Conservation (phyloP, 202 grass and related monocot genomes). For the Setaria viridis region DNA sequence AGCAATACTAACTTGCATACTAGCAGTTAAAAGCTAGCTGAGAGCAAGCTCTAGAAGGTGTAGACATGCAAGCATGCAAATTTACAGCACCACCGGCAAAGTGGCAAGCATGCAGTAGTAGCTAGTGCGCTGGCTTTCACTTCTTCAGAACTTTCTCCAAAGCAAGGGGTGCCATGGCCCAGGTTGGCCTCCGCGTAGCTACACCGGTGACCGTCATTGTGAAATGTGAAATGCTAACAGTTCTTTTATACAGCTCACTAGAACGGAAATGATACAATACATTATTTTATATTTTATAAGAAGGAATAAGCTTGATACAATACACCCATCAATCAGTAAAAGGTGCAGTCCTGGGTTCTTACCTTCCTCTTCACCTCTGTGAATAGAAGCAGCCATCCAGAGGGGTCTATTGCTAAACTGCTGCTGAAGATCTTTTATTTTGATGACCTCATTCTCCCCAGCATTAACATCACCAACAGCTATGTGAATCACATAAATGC, state of each 20-base stretch:
- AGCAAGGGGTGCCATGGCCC: too few species aligned
- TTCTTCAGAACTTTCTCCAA: too few species aligned
- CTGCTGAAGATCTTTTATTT: conserved; percentile 63
- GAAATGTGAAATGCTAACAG: conserved; percentile 29
- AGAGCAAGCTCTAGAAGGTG: too few species aligned
- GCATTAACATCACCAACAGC: conserved; percentile 71
- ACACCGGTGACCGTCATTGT: not conserved
- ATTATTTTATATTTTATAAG: not conserved
- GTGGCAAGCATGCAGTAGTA: too few species aligned
- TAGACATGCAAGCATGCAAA: too few species aligned
- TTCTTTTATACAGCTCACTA: conserved; percentile 6
- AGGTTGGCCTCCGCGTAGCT: too few species aligned
- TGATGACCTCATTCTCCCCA: conserved; percentile 51
- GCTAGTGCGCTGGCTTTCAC: too few species aligned
- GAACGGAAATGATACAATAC: conserved; percentile 8
- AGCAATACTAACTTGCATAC: too few species aligned
- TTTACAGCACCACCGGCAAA: too few species aligned
- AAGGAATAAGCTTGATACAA: not conserved
- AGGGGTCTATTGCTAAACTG: conserved; percentile 65
- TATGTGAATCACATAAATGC: conserved; percentile 50
- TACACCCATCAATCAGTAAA: conserved; percentile 16
- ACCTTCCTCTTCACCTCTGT: conserved; percentile 93
- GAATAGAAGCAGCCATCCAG: conserved; percentile 91
- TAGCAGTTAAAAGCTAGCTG: too few species aligned
- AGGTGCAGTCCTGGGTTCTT: conserved; percentile 7